phyloP scores from a whole-genome alignment of 2,329 filamentous ascomycete species.

The Exophiala oligosperma region DNA sequence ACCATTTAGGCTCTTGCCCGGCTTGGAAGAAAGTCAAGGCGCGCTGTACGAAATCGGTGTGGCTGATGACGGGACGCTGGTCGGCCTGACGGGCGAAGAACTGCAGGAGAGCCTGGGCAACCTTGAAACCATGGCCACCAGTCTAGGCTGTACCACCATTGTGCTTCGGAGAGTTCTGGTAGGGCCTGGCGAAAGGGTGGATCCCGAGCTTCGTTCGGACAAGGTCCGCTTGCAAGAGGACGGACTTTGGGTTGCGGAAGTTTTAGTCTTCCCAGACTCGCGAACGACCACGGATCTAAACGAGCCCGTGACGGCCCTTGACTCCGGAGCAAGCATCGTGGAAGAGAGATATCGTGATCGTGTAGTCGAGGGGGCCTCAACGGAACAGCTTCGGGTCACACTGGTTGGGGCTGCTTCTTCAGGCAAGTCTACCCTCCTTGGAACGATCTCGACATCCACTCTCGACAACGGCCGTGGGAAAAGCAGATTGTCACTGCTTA shows the following conservation, averaged over 20 bases:
- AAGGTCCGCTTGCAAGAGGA: slow-evolving; percentile 38
- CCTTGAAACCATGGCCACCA: slow-evolving; percentile 85
- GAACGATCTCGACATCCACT: slow-evolving; percentile 81
- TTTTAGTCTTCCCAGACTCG: slow-evolving; percentile 74
- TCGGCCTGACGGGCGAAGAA: slow-evolving; percentile 86
- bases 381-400: slow-evolving; percentile 80
- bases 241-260: slow-evolving; percentile 84
- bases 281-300: slow-evolving; percentile 3
- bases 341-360: slow-evolving; percentile 5
- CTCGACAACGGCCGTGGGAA: slow-evolving; percentile 91
- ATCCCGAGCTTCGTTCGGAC: slow-evolving; percentile 19
- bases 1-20: slow-evolving; percentile 61
- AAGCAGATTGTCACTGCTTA: slow-evolving; percentile 82
- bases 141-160: slow-evolving; percentile 81
- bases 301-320: background rate
- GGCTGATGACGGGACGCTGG: slow-evolving; percentile 86
- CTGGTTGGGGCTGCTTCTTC: slow-evolving; percentile 86
- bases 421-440: slow-evolving; percentile 88
- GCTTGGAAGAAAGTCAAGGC: slow-evolving; percentile 88
- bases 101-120: slow-evolving; percentile 88
- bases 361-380: slow-evolving; percentile 47
- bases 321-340: background rate
- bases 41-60: slow-evolving; percentile 97
- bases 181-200: slow-evolving; percentile 69
- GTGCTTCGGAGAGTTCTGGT: slow-evolving; percentile 80